Evolutionary conservation across 257 asterid genomes (phyloP).

Genomic region (Mitragyna speciosa): DNA sequence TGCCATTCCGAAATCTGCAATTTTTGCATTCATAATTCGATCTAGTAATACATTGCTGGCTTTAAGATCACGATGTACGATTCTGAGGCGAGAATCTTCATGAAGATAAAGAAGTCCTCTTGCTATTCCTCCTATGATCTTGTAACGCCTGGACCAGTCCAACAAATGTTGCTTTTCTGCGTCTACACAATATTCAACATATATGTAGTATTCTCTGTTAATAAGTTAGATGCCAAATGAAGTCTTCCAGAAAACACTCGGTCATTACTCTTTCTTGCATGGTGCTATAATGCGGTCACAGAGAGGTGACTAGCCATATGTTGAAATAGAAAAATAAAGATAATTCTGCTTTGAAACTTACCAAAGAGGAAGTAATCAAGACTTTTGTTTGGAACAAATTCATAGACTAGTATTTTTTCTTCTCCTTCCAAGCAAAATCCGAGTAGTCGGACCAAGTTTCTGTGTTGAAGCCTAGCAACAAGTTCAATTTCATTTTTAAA

Average conservation of each 20-base stretch:
- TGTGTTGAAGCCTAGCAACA: constrained; percentile 28
- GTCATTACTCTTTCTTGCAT: no score
- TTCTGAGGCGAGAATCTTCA: constrained; percentile 33
- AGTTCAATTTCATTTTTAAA: constrained; percentile 24
- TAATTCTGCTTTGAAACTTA: not conserved
- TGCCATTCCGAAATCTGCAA: constrained; percentile 35
- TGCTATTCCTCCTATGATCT: constrained; percentile 21
- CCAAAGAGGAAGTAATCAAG: constrained; percentile 30
- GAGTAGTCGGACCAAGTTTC: constrained; percentile 19
- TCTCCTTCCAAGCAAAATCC: constrained; percentile 23
- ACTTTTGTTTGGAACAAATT: constrained; percentile 26
- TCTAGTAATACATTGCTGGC: constrained; percentile 34
- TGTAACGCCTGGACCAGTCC: constrained; percentile 28
- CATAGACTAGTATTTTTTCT: constrained; percentile 31
- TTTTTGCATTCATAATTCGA: constrained; percentile 31
- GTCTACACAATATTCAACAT: constrained; percentile 12
- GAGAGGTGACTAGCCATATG: no score
- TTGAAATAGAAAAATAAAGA: no score
- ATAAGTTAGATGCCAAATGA: not conserved
- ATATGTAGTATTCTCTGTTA: not conserved
- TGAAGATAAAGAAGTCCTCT: constrained; percentile 34
- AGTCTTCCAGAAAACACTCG: not conserved
- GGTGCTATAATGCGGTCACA: not conserved
- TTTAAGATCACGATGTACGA: constrained; percentile 35
- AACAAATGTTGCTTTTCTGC: constrained; percentile 13